A percentile compares a stretch with the other conserved stretches of the same genome.
phyloP scores from a whole-genome alignment of 2,329 filamentous ascomycete species.

The Monosporascus sp. region DNA sequence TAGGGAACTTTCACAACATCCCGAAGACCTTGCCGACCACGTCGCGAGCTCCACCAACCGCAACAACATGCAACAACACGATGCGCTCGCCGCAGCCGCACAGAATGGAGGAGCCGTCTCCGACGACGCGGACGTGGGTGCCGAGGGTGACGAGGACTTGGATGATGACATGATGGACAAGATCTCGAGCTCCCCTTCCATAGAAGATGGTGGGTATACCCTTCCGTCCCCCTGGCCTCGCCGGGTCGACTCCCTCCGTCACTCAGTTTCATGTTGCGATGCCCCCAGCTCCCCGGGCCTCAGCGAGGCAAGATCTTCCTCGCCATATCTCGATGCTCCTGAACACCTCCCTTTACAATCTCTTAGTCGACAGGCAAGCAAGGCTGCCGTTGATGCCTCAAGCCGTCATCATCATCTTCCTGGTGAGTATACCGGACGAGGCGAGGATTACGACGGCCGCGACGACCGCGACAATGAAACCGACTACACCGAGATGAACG shows the following conservation, averaged over 20 bases:
- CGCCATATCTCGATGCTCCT: constrained; percentile 36
- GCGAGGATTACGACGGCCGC: constrained; percentile 15
- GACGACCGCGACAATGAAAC: constrained; percentile 30
- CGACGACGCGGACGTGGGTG: constrained; percentile 59
- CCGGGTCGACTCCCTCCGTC: constrained; percentile 38
- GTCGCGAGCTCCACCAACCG: constrained; percentile 34
- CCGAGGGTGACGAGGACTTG: constrained; percentile 67
- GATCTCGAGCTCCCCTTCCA: constrained; percentile 97
- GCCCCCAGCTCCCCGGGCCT: constrained; percentile 24
- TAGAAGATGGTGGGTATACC: constrained; percentile 92
- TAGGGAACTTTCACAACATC: constrained; percentile 39
- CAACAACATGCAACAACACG: constrained; percentile 45
- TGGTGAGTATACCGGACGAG: constrained; percentile 39
- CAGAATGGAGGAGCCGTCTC: constrained; percentile 55
- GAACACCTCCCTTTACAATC: constrained; percentile 26
- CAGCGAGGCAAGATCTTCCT: constrained; percentile 34
- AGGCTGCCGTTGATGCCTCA: constrained; percentile 24
- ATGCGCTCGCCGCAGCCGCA: constrained; percentile 54
- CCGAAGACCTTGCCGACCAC: constrained; percentile 38
- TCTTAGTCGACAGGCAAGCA: constrained; percentile 25
- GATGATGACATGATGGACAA: constrained; percentile 97
- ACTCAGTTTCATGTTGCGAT: constrained; percentile 23
- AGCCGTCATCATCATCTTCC: constrained; percentile 42
- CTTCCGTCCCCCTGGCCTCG: constrained; percentile 37
- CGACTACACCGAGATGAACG: constrained; percentile 28